phyloP scores from a whole-genome alignment of 352 stramenopile genomes.

The Thraustochytrium striatum region DNA sequence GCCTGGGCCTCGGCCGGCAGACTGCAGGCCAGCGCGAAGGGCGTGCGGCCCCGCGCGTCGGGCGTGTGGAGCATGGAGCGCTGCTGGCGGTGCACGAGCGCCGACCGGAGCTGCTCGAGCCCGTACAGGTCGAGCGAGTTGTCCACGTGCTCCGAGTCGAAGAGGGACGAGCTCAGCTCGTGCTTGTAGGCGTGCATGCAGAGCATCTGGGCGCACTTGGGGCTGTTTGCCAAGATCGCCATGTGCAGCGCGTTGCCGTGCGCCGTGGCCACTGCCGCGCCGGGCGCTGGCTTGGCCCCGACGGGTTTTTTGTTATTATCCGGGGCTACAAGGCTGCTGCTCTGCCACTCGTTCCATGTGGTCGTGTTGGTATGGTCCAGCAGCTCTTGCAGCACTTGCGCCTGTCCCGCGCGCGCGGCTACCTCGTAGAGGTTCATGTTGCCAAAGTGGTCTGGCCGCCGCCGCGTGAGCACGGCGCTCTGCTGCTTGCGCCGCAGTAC shows the following conservation, averaged over 20 bases:
- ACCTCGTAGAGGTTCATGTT: conserved; percentile 31
- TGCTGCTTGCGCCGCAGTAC: neutral
- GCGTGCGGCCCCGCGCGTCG: conserved; percentile 5
- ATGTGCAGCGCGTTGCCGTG: conserved; percentile 26
- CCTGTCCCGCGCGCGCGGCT: neutral
- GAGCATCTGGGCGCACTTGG: neutral
- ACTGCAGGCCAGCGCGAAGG: conserved; percentile 24
- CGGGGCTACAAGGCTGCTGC: too few species aligned
- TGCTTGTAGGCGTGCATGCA: conserved; percentile 20
- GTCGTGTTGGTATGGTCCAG: conserved; percentile 8
- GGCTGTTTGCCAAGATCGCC: neutral
- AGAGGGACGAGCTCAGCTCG: neutral
- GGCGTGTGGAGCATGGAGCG: neutral
- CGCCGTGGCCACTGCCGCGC: neutral
- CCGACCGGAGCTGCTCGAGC: neutral
- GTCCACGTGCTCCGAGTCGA: conserved; percentile 1
- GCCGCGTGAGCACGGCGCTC: neutral
- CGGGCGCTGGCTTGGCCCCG: too few species aligned
- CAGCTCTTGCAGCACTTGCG: conserved; percentile 7
- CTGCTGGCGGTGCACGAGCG: too few species aligned
- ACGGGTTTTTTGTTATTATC: too few species aligned
- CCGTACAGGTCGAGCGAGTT: neutral
- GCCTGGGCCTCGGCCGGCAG: too few species aligned
- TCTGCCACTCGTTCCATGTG: neutral
- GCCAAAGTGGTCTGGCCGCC: neutral